These are phyloP conservation scores for Scedosporium boydii DNA, from an alignment of 2,329 filamentous ascomycete species.

Conservation along the genomic window DNA sequence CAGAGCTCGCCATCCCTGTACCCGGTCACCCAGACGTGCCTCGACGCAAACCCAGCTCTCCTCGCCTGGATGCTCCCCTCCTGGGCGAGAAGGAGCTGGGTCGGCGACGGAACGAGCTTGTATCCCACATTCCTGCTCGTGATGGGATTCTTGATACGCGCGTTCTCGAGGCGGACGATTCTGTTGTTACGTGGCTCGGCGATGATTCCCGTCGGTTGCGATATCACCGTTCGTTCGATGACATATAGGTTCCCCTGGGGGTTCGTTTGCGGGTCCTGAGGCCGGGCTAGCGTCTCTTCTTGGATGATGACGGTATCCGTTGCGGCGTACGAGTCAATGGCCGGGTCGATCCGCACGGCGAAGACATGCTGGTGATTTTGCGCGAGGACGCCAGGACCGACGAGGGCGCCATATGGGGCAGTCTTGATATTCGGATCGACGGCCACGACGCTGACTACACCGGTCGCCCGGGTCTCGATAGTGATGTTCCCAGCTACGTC, in stretches of 20 bases:
- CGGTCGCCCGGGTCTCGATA: conserved; percentile 56
- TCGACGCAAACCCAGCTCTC: conserved; percentile 34
- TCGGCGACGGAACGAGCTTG: conserved; percentile 34
- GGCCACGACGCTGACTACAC: conserved; percentile 51
- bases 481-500: conserved; percentile 52
- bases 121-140: conserved; percentile 41
- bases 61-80: conserved; percentile 29
- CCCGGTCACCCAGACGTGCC: conserved; percentile 39
- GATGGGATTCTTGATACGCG: conserved; percentile 31
- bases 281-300: conserved; percentile 26
- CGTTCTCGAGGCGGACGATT: conserved; percentile 38
- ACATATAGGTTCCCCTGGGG: conserved; percentile 53
- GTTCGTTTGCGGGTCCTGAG: conserved; percentile 41
- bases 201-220: conserved; percentile 36
- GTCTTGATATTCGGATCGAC: conserved; percentile 44
- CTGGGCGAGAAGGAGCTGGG: conserved; percentile 37
- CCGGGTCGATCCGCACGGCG: conserved; percentile 53
- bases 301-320: conserved; percentile 39
- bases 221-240: conserved; percentile 36
- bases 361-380: conserved; percentile 67
- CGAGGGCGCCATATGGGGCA: conserved; percentile 49
- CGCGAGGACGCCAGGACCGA: conserved; percentile 54
- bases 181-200: conserved; percentile 44
- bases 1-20: conserved; percentile 39
- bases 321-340: conserved; percentile 39